Evolutionary conservation across 441 rosid genomes (phyloP).

Genomic region (Jatropha multifida): DNA sequence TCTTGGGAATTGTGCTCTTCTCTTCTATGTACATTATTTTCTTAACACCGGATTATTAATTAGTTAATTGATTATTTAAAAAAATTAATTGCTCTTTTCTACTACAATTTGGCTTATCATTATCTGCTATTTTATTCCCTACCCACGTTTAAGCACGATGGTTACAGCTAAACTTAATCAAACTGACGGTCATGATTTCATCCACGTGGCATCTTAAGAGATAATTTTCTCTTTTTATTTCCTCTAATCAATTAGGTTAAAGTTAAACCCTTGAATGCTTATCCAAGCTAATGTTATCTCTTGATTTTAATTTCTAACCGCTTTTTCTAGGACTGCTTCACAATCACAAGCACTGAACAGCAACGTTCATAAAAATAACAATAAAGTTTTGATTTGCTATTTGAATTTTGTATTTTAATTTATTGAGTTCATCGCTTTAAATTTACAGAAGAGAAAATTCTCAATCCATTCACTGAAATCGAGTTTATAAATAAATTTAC

Average conservation of each 20-base stretch:
- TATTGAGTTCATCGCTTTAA: too few relatives aligned
- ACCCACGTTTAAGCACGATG: conserved; percentile 65
- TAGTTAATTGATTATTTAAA: background rate
- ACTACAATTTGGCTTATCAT: conserved; percentile 29
- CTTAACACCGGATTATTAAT: background rate
- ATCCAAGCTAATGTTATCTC: background rate
- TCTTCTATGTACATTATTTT: background rate
- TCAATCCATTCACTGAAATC: too few relatives aligned
- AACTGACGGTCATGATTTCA: conserved; percentile 40
- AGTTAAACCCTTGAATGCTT: background rate
- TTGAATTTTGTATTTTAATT: too few relatives aligned
- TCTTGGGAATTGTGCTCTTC: conserved; percentile 32
- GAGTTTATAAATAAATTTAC: too few relatives aligned
- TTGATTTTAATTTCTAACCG: background rate
- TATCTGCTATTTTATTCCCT: conserved; percentile 33
- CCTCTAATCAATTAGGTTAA: background rate
- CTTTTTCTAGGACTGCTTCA: background rate
- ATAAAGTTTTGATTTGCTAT: too few relatives aligned
- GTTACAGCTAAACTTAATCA: conserved; percentile 46
- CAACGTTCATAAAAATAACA: background rate
- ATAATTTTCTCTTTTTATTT: background rate
- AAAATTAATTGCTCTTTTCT: conserved; percentile 22
- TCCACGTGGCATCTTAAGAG: conserved; percentile 34
- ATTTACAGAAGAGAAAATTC: too few relatives aligned
- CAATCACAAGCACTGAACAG: background rate